Evolutionary conservation across 1,284 basidiomycete genomes (phyloP).

Genomic region (Porodaedalea pini): DNA sequence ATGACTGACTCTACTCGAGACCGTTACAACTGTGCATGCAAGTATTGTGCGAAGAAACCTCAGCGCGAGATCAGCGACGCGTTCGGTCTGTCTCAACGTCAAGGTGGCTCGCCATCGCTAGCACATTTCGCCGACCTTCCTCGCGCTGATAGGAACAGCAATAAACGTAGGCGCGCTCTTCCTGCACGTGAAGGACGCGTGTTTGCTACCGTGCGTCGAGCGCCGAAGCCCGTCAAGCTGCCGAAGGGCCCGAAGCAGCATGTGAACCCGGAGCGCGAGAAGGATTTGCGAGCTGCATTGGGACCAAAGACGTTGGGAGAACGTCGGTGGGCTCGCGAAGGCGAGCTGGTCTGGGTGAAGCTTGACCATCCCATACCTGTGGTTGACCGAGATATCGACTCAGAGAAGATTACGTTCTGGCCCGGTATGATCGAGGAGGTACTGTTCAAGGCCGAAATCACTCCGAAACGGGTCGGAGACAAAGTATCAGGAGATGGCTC

Average conservation of each 20-base stretch:
- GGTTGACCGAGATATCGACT: slow-evolving; percentile 31
- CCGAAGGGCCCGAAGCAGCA: slow-evolving; percentile 43
- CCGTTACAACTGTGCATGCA: slow-evolving; percentile 61
- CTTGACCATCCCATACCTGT: slow-evolving; percentile 49
- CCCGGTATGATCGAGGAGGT: slow-evolving; percentile 64
- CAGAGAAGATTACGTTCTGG: slow-evolving; percentile 59
- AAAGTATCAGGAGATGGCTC: not conserved
- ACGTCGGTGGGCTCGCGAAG: slow-evolving; percentile 58
- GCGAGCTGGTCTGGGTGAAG: slow-evolving; percentile 72
- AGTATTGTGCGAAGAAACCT: slow-evolving; percentile 69
- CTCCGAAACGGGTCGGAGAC: not conserved
- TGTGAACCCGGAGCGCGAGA: slow-evolving; percentile 54
- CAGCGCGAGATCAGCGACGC: slow-evolving; percentile 65
- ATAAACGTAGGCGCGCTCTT: not conserved
- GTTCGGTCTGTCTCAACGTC: slow-evolving; percentile 41
- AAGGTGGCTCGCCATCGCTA: slow-evolving; percentile 4
- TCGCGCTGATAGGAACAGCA: not conserved
- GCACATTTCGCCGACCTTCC: slow-evolving; percentile 1
- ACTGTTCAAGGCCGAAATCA: slow-evolving; percentile 40
- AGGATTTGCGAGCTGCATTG: slow-evolving; percentile 54
- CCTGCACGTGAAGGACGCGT: slow-evolving; percentile 2
- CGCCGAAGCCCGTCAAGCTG: slow-evolving; percentile 41
- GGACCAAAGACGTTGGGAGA: slow-evolving; percentile 32
- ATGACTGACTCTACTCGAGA: slow-evolving; percentile 50
- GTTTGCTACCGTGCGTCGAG: slow-evolving; percentile 56